A percentile compares a stretch with the other conserved stretches of the same genome.
These are phyloP conservation scores for Stellera chamaejasme DNA, from an alignment of 345 rosid genomes.

Conservation along the genomic window DNA sequence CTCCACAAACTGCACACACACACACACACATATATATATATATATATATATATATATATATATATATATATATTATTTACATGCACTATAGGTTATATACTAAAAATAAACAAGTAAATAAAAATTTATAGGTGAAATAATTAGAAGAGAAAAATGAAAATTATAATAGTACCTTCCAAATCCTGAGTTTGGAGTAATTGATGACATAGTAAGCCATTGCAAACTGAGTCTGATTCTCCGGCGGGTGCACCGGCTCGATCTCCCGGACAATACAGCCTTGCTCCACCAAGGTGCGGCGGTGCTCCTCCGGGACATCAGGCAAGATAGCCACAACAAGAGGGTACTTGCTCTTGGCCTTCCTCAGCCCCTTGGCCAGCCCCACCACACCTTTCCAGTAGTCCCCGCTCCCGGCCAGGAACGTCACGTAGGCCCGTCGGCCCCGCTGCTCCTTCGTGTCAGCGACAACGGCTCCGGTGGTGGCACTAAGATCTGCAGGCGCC, in stretches of 20 bases:
- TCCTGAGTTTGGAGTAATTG: conserved; percentile 41
- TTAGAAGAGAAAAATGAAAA: too few species aligned
- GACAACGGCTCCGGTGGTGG: neutral
- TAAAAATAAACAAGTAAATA: too few species aligned
- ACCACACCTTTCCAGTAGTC: conserved; percentile 38
- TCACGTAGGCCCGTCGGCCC: conserved; percentile 25
- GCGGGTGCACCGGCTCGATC: conserved; percentile 32
- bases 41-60: too few species aligned
- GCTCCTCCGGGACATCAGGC: conserved; percentile 36
- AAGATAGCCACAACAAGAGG: conserved; percentile 33
- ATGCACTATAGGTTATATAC: too few species aligned
- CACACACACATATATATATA: too few species aligned
- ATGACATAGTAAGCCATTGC: conserved; percentile 37
- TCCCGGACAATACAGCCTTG: conserved; percentile 35
- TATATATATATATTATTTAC: too few species aligned
- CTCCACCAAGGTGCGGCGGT: conserved; percentile 22
- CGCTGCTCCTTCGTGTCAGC: neutral
- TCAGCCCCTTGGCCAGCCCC: conserved; percentile 39
- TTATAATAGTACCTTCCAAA: conserved; percentile 28
- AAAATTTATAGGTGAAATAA: too few species aligned
- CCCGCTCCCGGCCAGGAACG: conserved; percentile 10
- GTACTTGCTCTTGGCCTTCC: conserved; percentile 29
- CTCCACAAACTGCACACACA: conserved; percentile 88
- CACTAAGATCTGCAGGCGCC: conserved; percentile 6
- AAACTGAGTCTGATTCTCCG: conserved; percentile 30